Evolutionary conservation across 495 filamentous ascomycete genomes (phyloP).

Genomic region (Elaphomyces granulatus): DNA sequence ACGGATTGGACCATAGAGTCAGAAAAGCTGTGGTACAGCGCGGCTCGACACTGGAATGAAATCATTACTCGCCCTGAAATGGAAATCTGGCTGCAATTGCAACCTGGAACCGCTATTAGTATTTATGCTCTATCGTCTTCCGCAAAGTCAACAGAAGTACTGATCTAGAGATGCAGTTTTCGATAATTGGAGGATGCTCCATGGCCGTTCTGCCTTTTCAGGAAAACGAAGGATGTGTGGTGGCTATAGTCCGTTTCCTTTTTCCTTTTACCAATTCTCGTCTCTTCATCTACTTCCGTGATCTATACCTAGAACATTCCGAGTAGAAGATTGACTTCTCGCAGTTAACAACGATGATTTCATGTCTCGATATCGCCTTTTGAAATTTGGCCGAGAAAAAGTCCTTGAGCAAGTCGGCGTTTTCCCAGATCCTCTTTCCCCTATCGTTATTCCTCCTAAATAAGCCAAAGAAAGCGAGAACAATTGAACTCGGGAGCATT

Average conservation of each 20-base stretch:
- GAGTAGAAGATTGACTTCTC: constrained; percentile 10
- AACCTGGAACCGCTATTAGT: constrained; percentile 68
- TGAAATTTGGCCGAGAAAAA: constrained; percentile 44
- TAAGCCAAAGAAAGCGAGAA: no score
- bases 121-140: constrained; percentile 16
- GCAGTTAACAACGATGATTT: constrained; percentile 79
- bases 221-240: constrained; percentile 81
- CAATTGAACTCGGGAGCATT: no score
- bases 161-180: constrained; percentile 58
- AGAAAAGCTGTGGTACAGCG: constrained; percentile 56
- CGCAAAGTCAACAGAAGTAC: no score
- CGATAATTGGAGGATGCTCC: constrained; percentile 89
- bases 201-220: constrained; percentile 66
- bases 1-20: constrained; percentile 23
- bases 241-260: constrained; percentile 54
- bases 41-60: constrained; percentile 49
- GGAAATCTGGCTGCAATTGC: constrained; percentile 62
- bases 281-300: constrained; percentile 2
- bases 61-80: constrained; percentile 38
- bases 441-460: no score
- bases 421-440: not conserved
- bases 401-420: constrained; percentile 31
- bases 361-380: constrained; percentile 58
- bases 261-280: not conserved
- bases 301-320: constrained; percentile 1